Base-by-base conservation (phyloP, 1,284 basidiomycete species). In the Ganoderma multipileum region DNA sequence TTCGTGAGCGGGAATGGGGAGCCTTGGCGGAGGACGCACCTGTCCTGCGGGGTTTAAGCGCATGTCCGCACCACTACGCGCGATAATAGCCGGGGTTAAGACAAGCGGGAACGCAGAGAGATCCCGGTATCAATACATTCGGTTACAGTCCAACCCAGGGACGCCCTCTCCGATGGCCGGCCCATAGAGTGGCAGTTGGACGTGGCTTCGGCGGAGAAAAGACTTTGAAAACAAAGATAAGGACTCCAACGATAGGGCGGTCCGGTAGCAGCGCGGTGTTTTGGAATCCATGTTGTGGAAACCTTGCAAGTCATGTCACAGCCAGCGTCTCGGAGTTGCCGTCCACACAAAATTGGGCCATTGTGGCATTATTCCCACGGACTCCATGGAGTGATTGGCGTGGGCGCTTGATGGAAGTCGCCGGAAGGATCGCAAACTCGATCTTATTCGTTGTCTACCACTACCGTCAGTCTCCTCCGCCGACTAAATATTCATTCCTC, bases 1-100 rank as follows among this genome's bases (percentile, higher is more conserved):
- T n/a, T 33, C 20, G 50, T 11, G 26, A 14, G 59, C 23, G 44
- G 30, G 14, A 5, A 57, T 18, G 36, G n/a, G 26, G 18, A 38
- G 38, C 33, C 7, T 38, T 11, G 23, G 55, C 26, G 39, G 67
- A 59, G 30, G 7, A 20, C 47, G 26, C 30, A 42, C 58, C 18
- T 63, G 30, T 57, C 33, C n/a, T 39, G 71, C 71, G 71, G 71
- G 33, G 71, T 68, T 72, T 72, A 67, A 67, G 69, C 71, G 71
- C 69, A 68, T 64, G 28, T 55, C 67, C 69, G 71, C 69, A 68
- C 23, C 47, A 52, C 47, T 3, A 14, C 47, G 9, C 9, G 11
- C 47, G 12, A 52, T 52, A 14, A 12, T 52, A 11, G 47, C 23
- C 47, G 47, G 47, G 47, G 23, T 52, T 52, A 52, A 52, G 47